A percentile compares a stretch with the other conserved stretches of the same genome.
phyloP scores from a whole-genome alignment of 202 grass and related monocot species.

The Setaria italica region DNA sequence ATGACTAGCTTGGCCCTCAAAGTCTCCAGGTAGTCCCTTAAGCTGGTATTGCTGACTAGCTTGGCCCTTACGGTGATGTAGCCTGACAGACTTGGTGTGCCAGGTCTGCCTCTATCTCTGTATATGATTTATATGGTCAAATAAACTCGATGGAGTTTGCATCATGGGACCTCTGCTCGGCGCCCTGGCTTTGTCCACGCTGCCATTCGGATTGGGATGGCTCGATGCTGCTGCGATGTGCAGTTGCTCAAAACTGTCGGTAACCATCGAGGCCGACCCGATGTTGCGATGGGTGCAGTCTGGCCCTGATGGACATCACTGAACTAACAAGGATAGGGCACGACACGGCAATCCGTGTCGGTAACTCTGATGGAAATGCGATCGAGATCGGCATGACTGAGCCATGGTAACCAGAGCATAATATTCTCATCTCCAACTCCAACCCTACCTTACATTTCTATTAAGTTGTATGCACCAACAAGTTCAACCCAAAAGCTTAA shows the following conservation, averaged over 20 bases:
- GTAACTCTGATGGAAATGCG: background rate
- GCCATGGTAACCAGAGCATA: background rate
- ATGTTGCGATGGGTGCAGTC: constrained; percentile 35
- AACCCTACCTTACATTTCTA: too few relatives aligned
- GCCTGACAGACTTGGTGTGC: background rate
- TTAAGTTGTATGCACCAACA: too few relatives aligned
- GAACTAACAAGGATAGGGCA: constrained; percentile 29
- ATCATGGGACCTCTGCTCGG: background rate
- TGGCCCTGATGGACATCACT: constrained; percentile 28
- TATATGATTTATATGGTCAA: background rate
- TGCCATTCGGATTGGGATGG: background rate
- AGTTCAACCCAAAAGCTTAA: too few relatives aligned
- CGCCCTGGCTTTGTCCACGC: background rate
- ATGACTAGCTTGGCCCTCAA: too few relatives aligned
- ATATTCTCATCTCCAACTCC: background rate
- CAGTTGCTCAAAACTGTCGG: constrained; percentile 16
- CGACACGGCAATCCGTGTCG: background rate
- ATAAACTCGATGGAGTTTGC: constrained; percentile 28
- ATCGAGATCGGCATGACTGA: constrained; percentile 24
- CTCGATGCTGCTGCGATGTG: background rate
- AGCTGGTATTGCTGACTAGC: background rate
- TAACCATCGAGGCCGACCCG: constrained; percentile 10
- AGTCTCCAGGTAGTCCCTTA: background rate
- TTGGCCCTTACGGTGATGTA: background rate
- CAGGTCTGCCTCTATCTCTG: background rate